phyloP scores from a whole-genome alignment of 108 stramenopile genomes.

The Skeletonema grethae region DNA sequence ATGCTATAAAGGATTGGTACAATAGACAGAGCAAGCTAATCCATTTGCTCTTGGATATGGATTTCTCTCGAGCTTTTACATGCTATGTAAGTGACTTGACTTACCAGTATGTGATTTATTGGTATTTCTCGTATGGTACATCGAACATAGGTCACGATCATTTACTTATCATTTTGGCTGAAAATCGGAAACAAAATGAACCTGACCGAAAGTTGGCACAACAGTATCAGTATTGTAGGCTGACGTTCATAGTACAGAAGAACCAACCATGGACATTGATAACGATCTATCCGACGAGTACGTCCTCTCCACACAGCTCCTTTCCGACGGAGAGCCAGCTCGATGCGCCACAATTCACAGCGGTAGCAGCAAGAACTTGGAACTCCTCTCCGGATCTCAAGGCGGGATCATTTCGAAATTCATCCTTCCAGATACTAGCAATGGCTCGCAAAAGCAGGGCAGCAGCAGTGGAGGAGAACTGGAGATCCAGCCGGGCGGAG shows the following conservation, averaged over 20 bases:
- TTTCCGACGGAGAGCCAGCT: conserved; percentile 51
- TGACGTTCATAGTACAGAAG: too few relatives aligned
- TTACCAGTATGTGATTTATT: too few relatives aligned
- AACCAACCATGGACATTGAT: neutral
- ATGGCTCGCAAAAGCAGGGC: neutral
- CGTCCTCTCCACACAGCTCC: conserved; percentile 38
- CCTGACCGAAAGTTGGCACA: too few relatives aligned
- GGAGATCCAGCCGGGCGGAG: conserved; percentile 46
- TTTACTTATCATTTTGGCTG: too few relatives aligned
- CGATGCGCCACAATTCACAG: conserved; percentile 32
- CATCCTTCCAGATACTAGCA: conserved; percentile 12
- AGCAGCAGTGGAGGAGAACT: neutral
- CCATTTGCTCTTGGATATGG: too few relatives aligned
- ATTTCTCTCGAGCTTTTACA: too few relatives aligned
- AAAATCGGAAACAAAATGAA: neutral
- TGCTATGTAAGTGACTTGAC: too few relatives aligned
- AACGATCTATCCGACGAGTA: conserved; percentile 31
- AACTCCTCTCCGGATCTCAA: conserved; percentile 42
- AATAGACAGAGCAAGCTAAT: too few relatives aligned
- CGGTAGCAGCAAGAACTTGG: conserved; percentile 2
- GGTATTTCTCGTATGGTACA: too few relatives aligned
- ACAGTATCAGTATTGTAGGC: too few relatives aligned
- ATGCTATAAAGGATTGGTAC: too few relatives aligned
- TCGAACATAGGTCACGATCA: too few relatives aligned
- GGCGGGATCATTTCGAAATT: conserved; percentile 38